phyloP scores from a whole-genome alignment of 495 filamentous ascomycete genomes.

The Neurospora pannonica region DNA sequence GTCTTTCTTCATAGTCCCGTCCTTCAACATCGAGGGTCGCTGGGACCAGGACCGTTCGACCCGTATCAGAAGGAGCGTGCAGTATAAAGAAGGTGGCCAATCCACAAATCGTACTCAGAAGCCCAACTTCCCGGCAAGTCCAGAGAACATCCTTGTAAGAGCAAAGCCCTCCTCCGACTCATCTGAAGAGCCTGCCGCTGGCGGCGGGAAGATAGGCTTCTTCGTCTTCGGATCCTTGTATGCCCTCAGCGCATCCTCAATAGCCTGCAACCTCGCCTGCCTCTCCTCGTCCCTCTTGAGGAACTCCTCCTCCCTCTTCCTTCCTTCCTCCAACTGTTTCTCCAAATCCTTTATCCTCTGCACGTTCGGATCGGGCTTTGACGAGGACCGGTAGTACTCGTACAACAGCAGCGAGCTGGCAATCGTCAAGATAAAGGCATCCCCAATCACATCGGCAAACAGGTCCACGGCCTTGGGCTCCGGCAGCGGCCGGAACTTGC shows the following conservation, averaged over 20 bases:
- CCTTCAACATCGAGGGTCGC: background rate
- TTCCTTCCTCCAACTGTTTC: constrained; percentile 48
- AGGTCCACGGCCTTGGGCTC: constrained; percentile 93
- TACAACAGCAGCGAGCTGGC: constrained; percentile 71
- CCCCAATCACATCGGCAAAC: constrained; percentile 89
- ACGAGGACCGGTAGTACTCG: constrained; percentile 64
- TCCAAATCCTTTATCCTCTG: constrained; percentile 65
- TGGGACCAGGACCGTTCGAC: background rate
- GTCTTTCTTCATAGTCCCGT: background rate
- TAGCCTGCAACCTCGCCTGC: constrained; percentile 47
- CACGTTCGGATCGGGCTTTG: constrained; percentile 61
- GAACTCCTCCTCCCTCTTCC: constrained; percentile 47
- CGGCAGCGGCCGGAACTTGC: constrained; percentile 59
- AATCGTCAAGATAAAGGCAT: constrained; percentile 79
- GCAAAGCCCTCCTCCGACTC: background rate
- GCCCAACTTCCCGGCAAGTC: background rate
- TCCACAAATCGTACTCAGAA: background rate
- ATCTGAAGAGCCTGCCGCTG: constrained; percentile 7
- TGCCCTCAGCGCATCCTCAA: constrained; percentile 60
- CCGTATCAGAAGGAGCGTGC: background rate
- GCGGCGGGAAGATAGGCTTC: constrained; percentile 27
- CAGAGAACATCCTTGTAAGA: background rate
- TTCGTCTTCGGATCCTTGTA: constrained; percentile 47
- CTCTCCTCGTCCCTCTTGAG: constrained; percentile 54
- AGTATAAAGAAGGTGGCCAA: background rate